phyloP scores from a whole-genome alignment of 352 stramenopile species.

The Plasmopara halstedii region DNA sequence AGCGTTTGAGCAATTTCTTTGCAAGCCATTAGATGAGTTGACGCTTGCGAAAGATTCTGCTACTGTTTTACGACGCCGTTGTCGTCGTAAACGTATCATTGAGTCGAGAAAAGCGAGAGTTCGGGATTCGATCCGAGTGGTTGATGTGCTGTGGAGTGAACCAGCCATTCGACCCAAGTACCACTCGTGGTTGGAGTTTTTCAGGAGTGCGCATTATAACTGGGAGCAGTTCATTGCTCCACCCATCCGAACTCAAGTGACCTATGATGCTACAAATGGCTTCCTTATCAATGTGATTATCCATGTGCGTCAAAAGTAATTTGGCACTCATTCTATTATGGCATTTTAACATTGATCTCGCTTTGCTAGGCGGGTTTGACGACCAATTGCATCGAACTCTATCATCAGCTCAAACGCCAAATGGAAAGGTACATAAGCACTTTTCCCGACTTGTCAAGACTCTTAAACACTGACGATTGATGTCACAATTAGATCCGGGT shows the following conservation, averaged over 20 bases:
- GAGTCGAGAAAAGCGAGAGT: constrained; percentile 72
- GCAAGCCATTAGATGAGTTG: constrained; percentile 9
- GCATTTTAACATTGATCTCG: background rate
- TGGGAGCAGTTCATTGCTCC: constrained; percentile 33
- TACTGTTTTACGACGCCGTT: constrained; percentile 4
- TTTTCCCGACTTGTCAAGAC: background rate
- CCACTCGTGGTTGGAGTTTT: constrained; percentile 19
- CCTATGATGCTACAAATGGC: constrained; percentile 47
- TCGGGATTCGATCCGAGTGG: constrained; percentile 51
- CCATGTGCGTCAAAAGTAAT: constrained; percentile 23
- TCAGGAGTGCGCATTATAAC: constrained; percentile 15
- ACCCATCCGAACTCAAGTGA: constrained; percentile 45
- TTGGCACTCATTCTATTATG: background rate
- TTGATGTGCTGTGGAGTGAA: constrained; percentile 89
- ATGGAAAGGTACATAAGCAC: constrained; percentile 28
- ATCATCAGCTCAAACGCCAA: constrained; percentile 33
- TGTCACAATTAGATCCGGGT: constrained; percentile 24
- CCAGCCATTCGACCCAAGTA: constrained; percentile 17
- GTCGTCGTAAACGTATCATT: constrained; percentile 16
- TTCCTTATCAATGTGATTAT: constrained; percentile 50
- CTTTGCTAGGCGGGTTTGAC: constrained; percentile 27
- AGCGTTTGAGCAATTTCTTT: constrained; percentile 48
- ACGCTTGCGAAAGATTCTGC: background rate
- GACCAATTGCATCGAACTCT: constrained; percentile 23
- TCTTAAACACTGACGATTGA: background rate